Base-by-base conservation (phyloP, 768 basidiomycete genomes). In the Coprinellus aureogranulatus region DNA sequence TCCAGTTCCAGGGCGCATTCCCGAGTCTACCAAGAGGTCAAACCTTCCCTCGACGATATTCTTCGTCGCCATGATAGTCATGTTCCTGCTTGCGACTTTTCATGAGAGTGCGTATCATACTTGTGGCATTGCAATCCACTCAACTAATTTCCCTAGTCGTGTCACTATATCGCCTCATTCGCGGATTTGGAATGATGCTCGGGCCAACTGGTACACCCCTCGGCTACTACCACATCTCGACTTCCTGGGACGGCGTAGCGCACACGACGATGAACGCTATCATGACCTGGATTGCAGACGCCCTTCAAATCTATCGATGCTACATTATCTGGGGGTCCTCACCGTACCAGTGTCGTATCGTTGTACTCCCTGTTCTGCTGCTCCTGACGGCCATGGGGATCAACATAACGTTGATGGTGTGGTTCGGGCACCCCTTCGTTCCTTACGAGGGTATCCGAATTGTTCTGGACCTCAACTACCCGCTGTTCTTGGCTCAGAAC, bases 261-360 rank as follows among this genome's bases (percentile, higher is more conserved):
- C 58, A 65, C 56, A 67, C 64, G 48, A 53, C 62, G 4, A 30
- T 66, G 14, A n/a, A 66, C 9, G 67, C 62, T 27, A 48, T 65
- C 14, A 68, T 69, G 67, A 68, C 65, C 11, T 68, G 67, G 67
- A 26, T 70, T 14, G 70, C 68, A 6, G 68, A 71, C 46, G 59
- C 57, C 31, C 65, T 71, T 12, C 66, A 67, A 66, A 68, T 68
- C 34, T 70, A 67, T 52, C 67, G 69, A 26, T 69, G 68, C 52
- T 70, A 67, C 44, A 62, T 66, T 40, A 63, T 70, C 22, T 70
- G 69, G 69, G 58, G 64, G 41, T 59, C 52, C 27, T 60, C 59
- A 22, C 53, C 47, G 14, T 59, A 40, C 50, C 34, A 34, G 34
- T 14, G 34, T 34, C 34, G 14, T 34, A 54, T 70, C 10, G 62